A percentile compares a stretch with the other conserved stretches of the same genome.
phyloP scores from a whole-genome alignment of 495 filamentous ascomycete species.

The Aspergillus affinis region DNA sequence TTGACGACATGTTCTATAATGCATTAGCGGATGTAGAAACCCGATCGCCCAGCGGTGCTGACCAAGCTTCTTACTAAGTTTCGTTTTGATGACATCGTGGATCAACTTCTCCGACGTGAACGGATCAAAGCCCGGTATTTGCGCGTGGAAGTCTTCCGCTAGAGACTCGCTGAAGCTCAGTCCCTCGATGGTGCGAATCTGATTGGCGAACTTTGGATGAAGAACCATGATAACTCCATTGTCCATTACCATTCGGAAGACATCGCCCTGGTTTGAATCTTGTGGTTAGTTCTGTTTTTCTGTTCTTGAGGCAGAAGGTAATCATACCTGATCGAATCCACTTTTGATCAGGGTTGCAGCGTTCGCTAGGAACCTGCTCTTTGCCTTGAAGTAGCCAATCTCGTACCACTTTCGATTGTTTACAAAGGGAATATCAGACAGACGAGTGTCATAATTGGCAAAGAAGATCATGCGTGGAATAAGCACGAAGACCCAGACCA shows the following conservation, averaged over 20 bases:
- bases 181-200: background rate
- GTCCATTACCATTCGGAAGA: background rate
- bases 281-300: background rate
- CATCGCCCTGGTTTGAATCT: background rate
- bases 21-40: background rate
- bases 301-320: background rate
- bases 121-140: slow-evolving; percentile 36
- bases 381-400: background rate
- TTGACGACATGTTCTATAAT: background rate
- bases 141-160: background rate
- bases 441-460: too few species aligned
- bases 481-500: too few species aligned
- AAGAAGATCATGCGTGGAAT: too few species aligned
- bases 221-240: background rate
- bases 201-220: background rate
- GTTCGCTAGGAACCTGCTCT: background rate
- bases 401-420: background rate
- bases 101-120: slow-evolving; percentile 10
- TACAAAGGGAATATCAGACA: background rate
- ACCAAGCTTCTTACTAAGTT: background rate
- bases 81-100: background rate
- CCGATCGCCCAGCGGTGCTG: background rate
- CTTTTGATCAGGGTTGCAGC: background rate
- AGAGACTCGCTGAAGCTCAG: background rate
- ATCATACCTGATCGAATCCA: background rate